Percentiles rank a stretch among this genome's conserved stretches.
Evolutionary conservation across 2,329 filamentous ascomycete species (phyloP).

Genomic region (Colletotrichum karsti): DNA sequence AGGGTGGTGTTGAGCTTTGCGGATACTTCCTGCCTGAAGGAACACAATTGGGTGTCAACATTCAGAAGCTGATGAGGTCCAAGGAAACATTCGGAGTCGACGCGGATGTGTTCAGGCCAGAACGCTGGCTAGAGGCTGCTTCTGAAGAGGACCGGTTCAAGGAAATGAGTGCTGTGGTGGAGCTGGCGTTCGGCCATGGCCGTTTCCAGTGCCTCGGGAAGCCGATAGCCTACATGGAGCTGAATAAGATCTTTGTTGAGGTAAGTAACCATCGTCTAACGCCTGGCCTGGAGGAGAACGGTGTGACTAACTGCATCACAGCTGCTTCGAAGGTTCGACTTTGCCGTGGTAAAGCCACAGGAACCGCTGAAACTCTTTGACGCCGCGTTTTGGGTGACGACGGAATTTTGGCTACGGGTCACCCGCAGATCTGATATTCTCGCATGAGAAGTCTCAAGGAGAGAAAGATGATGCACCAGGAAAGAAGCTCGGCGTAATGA

Average conservation of each 20-base stretch:
- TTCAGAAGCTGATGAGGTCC: conserved; percentile 48
- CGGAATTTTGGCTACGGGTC: conserved; percentile 32
- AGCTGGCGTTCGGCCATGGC: conserved; percentile 52
- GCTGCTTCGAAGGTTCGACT: conserved; percentile 32
- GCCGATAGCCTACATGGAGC: conserved; percentile 51
- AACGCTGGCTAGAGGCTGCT: conserved; percentile 54
- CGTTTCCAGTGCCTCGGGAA: conserved; percentile 54
- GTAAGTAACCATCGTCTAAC: conserved; percentile 33
- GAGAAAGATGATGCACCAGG: too few relatives aligned
- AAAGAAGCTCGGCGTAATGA: too few relatives aligned
- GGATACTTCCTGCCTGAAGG: conserved; percentile 46
- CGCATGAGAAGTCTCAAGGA: neutral
- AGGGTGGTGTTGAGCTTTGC: conserved; percentile 43
- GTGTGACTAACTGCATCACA: conserved; percentile 32
- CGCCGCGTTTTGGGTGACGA: conserved; percentile 32
- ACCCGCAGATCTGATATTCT: neutral
- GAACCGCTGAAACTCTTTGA: conserved; percentile 30
- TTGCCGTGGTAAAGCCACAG: conserved; percentile 30
- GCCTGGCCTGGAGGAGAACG: neutral
- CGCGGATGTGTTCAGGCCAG: conserved; percentile 53
- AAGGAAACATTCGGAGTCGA: conserved; percentile 52
- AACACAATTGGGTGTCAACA: conserved; percentile 49
- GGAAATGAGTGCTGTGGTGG: conserved; percentile 45
- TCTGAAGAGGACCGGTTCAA: conserved; percentile 38
- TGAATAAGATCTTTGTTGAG: conserved; percentile 53